Percentiles rank a stretch among this genome's conserved stretches.
phyloP scores from a whole-genome alignment of 2,329 filamentous ascomycete species.

The Exophiala alcalophila region DNA sequence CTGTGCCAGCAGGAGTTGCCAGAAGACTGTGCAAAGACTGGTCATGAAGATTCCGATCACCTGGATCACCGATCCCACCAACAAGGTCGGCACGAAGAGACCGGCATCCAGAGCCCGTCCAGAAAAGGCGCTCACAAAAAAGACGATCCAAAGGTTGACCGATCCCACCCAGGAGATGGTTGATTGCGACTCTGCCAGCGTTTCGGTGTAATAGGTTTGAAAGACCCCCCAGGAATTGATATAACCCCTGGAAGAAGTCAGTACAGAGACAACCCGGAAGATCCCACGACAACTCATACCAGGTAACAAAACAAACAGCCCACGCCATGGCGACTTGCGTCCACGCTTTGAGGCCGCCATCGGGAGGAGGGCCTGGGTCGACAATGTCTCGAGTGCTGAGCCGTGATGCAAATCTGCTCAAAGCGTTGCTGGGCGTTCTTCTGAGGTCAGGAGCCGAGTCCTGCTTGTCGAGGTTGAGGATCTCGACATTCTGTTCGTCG shows the following conservation, averaged over 20 bases:
- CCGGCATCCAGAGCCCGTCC: slow-evolving; percentile 54
- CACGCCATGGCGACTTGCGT: slow-evolving; percentile 53
- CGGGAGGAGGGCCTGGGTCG: slow-evolving; percentile 25
- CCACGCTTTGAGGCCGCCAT: slow-evolving; percentile 52
- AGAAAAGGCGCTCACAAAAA: slow-evolving; percentile 51
- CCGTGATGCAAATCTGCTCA: slow-evolving; percentile 20
- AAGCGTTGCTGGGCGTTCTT: slow-evolving; percentile 18
- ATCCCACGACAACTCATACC: slow-evolving; percentile 33
- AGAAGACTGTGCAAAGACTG: slow-evolving; percentile 47
- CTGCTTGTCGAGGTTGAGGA: slow-evolving; percentile 11
- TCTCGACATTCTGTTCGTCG: slow-evolving; percentile 1
- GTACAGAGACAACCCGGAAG: not conserved
- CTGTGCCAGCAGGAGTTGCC: slow-evolving; percentile 51
- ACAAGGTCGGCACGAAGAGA: slow-evolving; percentile 46
- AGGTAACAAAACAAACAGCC: slow-evolving; percentile 57
- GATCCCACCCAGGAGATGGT: slow-evolving; percentile 54
- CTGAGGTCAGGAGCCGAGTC: slow-evolving; percentile 13
- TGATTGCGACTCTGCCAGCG: slow-evolving; percentile 42
- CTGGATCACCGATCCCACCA: slow-evolving; percentile 44
- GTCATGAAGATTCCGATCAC: slow-evolving; percentile 53
- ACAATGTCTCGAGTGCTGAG: slow-evolving; percentile 22
- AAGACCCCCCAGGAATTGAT: slow-evolving; percentile 57
- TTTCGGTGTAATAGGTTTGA: slow-evolving; percentile 51
- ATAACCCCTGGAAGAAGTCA: slow-evolving; percentile 35
- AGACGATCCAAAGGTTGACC: slow-evolving; percentile 50